phyloP scores from a whole-genome alignment of 2,329 filamentous ascomycete species.

The Botrytis medusae region DNA sequence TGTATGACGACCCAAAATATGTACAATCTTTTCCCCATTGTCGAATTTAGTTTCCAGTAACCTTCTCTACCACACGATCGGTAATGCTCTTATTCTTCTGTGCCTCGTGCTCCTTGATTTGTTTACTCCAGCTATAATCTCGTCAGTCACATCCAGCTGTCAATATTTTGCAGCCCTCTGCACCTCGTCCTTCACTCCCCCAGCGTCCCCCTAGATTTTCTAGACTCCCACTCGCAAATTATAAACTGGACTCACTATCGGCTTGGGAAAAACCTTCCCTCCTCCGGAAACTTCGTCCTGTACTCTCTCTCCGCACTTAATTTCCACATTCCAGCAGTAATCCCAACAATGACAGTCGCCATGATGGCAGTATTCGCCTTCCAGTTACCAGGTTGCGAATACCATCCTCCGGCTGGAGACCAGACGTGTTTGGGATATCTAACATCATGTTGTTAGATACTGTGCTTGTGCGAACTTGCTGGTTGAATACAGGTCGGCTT shows the following conservation, averaged over 20 bases:
- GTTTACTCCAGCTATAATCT: conserved; percentile 63
- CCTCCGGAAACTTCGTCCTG: conserved; percentile 73
- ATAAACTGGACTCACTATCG: conserved; percentile 67
- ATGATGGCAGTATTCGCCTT: conserved; percentile 83
- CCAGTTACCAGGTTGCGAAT: conserved; percentile 93
- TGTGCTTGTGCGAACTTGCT: conserved; percentile 10
- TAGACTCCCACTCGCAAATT: not conserved
- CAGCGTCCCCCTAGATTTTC: not conserved
- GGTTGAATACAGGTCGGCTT: not conserved
- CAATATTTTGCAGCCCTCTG: not conserved
- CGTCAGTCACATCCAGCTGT: conserved; percentile 35
- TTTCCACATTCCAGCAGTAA: conserved; percentile 68
- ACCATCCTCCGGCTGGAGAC: conserved; percentile 98
- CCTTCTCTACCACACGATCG: conserved; percentile 27
- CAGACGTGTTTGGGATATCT: conserved; percentile 99
- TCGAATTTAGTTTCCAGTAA: not conserved
- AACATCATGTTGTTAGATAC: conserved; percentile 22
- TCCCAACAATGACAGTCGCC: conserved; percentile 64
- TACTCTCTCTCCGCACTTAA: conserved; percentile 72
- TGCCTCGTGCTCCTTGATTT: conserved; percentile 69
- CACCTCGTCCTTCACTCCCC: not conserved
- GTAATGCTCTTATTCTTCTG: conserved; percentile 46
- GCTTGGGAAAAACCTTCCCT: conserved; percentile 77
- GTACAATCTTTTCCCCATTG: conserved; percentile 30
- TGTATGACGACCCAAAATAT: conserved; percentile 29